A percentile compares a stretch with the other conserved stretches of the same genome.
Conservation (phyloP, 2,329 filamentous ascomycete species). For the Dendryphion nanum region DNA sequence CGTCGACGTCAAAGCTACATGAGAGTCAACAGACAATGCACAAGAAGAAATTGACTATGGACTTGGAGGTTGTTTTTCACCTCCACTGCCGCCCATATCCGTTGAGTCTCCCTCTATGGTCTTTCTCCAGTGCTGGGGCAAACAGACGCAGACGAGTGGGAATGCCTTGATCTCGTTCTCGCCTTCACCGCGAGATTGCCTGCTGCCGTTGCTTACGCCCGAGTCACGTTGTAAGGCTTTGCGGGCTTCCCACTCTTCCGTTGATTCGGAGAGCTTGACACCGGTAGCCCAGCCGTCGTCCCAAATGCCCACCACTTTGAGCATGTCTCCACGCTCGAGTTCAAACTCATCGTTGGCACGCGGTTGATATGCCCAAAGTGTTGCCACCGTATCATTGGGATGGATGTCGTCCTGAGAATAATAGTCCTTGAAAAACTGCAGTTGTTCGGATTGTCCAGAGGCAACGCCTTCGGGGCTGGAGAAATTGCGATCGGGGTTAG, state of each 20-base stretch:
- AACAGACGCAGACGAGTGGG: constrained; percentile 91
- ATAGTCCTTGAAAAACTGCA: constrained; percentile 97
- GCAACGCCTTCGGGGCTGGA: constrained; percentile 81
- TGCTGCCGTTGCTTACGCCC: constrained; percentile 80
- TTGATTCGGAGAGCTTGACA: constrained; percentile 74
- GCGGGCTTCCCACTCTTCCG: constrained; percentile 83
- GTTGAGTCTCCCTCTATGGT: constrained; percentile 82
- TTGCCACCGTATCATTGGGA: constrained; percentile 83
- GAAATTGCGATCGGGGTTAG: constrained; percentile 57
- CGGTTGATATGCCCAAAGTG: constrained; percentile 95
- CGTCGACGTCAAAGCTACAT: constrained; percentile 19
- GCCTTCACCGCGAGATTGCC: constrained; percentile 28
- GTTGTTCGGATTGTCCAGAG: constrained; percentile 91
- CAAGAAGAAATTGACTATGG: constrained; percentile 17
- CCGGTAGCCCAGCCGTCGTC: constrained; percentile 99
- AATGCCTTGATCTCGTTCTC: constrained; percentile 93
- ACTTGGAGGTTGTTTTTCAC: constrained; percentile 32
- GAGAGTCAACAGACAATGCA: constrained; percentile 23
- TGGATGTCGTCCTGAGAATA: constrained; percentile 97
- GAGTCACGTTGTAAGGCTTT: constrained; percentile 83
- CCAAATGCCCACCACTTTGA: constrained; percentile 98
- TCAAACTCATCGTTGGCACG: constrained; percentile 91
- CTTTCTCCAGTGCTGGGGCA: constrained; percentile 94
- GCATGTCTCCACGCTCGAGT: constrained; percentile 92
- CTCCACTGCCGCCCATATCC: constrained; percentile 31